Evolutionary conservation across 1,284 basidiomycete genomes (phyloP).

Genomic region (Athelia psychrophila): DNA sequence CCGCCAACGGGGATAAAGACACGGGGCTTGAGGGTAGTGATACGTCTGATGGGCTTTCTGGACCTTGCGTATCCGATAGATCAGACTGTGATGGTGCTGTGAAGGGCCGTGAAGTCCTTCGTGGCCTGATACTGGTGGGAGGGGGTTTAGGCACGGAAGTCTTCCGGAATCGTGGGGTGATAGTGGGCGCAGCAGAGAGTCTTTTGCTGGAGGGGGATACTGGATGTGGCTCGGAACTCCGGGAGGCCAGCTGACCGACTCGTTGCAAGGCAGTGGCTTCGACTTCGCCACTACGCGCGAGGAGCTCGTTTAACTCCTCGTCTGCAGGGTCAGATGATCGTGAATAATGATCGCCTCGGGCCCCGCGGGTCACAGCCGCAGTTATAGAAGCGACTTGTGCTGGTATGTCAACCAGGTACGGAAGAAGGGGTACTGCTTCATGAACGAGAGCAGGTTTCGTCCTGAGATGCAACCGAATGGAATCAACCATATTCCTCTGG

Average conservation of each 20-base stretch:
- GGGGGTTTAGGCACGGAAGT: conserved; percentile 12
- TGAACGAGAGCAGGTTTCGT: conserved; percentile 54
- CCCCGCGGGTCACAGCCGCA: conserved; percentile 68
- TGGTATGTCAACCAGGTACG: conserved; percentile 68
- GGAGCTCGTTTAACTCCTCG: conserved; percentile 41
- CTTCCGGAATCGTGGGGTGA: conserved; percentile 6
- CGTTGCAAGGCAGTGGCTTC: conserved; percentile 66
- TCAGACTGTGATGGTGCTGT: conserved; percentile 39
- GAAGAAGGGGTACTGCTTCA: conserved; percentile 68
- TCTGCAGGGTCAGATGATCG: conserved; percentile 26
- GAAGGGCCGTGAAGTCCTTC: conserved; percentile 33
- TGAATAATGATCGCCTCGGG: conserved; percentile 24
- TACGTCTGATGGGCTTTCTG: conserved; percentile 18
- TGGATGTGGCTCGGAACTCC: conserved; percentile 25
- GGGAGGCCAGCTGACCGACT: conserved; percentile 55
- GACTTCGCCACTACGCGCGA: conserved; percentile 65
- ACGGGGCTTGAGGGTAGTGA: conserved; percentile 15
- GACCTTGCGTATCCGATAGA: conserved; percentile 17
- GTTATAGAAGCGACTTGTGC: conserved; percentile 69
- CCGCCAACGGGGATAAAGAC: neutral
- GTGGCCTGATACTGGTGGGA: conserved; percentile 12
- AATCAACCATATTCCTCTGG: conserved; percentile 50
- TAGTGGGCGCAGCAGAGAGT: conserved; percentile 12
- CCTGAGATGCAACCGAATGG: conserved; percentile 50
- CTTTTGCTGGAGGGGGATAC: conserved; percentile 10